phyloP scores from a whole-genome alignment of 192 early-diverging fungal species.

The Backusella morwellensis region DNA sequence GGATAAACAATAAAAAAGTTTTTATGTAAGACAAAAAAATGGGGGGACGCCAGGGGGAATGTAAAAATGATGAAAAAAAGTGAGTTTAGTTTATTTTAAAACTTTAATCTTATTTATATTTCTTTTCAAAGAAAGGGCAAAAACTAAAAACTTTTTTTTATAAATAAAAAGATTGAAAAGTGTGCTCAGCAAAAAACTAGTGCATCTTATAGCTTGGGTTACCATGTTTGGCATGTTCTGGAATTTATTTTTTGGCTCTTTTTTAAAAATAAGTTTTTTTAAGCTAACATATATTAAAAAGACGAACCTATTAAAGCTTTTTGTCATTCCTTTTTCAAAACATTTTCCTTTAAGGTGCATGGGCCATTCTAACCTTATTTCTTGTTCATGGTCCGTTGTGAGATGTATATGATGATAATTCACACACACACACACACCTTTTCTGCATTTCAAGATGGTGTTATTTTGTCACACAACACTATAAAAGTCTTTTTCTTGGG shows the following conservation, averaged over 20 bases:
- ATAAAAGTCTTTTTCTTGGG: too few relatives aligned
- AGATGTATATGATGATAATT: too few relatives aligned
- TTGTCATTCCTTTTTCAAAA: neutral
- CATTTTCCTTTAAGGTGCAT: neutral
- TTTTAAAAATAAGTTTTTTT: neutral
- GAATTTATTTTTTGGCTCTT: neutral
- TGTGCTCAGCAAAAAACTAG: neutral
- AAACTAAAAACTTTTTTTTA: neutral
- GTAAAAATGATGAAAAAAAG: neutral
- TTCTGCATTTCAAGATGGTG: too few relatives aligned
- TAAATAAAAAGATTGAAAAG: neutral
- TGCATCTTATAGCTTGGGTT: neutral
- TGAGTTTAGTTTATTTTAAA: neutral
- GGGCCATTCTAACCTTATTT: too few relatives aligned
- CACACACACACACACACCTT: too few relatives aligned
- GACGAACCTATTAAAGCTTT: neutral
- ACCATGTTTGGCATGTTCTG: neutral
- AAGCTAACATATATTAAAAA: neutral
- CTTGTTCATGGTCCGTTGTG: too few relatives aligned
- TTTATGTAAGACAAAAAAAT: neutral
- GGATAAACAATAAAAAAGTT: neutral
- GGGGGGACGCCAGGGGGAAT: neutral
- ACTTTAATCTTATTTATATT: neutral
- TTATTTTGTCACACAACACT: too few relatives aligned
- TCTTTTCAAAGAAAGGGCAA: neutral